Evolutionary conservation across 495 filamentous ascomycete species (phyloP).

Genomic region (Aeminium ludgeri): DNA sequence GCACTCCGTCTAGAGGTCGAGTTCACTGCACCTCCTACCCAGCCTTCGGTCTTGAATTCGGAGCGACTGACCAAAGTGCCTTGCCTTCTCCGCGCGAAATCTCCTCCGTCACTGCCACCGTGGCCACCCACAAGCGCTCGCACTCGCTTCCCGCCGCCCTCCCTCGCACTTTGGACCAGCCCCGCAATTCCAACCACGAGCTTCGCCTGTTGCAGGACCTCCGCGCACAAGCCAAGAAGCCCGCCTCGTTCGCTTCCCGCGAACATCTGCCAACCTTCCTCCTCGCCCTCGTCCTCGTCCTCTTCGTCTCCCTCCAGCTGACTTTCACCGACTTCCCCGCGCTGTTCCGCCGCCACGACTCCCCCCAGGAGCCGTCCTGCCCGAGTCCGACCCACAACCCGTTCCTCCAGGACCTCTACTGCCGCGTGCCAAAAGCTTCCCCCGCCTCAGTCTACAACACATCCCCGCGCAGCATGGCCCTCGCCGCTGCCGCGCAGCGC

Average conservation of each 20-base stretch:
- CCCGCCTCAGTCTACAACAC: slow-evolving; percentile 8
- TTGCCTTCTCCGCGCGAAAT: too few relatives aligned
- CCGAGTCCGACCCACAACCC: slow-evolving; percentile 11
- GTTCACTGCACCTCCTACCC: too few relatives aligned
- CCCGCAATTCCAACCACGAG: not conserved
- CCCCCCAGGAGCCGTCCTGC: slow-evolving; percentile 9
- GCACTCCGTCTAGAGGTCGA: too few relatives aligned
- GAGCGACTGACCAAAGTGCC: too few relatives aligned
- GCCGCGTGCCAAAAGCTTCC: slow-evolving; percentile 9
- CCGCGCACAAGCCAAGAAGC: not conserved
- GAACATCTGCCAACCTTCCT: not conserved
- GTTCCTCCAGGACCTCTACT: slow-evolving; percentile 15
- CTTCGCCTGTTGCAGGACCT: not conserved
- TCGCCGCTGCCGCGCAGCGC: slow-evolving; percentile 56
- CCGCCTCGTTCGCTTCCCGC: not conserved
- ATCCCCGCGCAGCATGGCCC: slow-evolving; percentile 29
- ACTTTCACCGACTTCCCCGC: slow-evolving; percentile 5
- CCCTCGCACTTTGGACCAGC: too few relatives aligned
- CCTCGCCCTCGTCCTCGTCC: slow-evolving; percentile 6
- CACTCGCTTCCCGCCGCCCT: too few relatives aligned
- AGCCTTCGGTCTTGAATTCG: too few relatives aligned
- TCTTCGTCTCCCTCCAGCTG: slow-evolving; percentile 9
- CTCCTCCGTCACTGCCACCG: too few relatives aligned
- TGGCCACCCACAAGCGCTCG: too few relatives aligned
- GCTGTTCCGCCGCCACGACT: not conserved